Base-by-base conservation (phyloP, 768 basidiomycete genomes). In the Russula brevipes region DNA sequence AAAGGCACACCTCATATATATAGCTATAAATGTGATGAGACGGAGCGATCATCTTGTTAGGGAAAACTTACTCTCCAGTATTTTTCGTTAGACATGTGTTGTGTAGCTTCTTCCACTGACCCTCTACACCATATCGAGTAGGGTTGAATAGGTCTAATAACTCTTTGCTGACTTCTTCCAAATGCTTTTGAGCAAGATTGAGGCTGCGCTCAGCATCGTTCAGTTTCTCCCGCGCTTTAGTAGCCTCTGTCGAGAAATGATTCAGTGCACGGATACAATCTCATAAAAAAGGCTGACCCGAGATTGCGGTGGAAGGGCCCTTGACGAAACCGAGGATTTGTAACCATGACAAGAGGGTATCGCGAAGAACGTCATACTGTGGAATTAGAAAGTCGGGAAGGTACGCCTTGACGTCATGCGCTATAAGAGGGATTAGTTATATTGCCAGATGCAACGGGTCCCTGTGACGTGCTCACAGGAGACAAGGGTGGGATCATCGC, bases 21-120 rank as follows among this genome's bases (percentile, higher is more conserved):
- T 98, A 98, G 66, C 94, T 97, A 53, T 5, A 59, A 53, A 50
- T 36, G 17, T 44, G 63, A 62, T 56, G 44, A 44, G 17, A 58
- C 5, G 49, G 19, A 45, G 35, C 39, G n/a, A 41, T 12, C 19
- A 14, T 16, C 11, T 12, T 39, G 3, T 38, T n/a, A 57, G 44
- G 30, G 11, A 45, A 46, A 24, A 87, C 94, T 72, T 70, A 97
- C 91, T 97, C 96, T 80, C 97, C 96, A 5, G 82, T 79, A 58
- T 95, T 84, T 71, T 85, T 88, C 71, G 85, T 83, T 12, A 98
- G 72, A 69, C 96, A 98, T 1, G 80, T 77, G 5, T 83, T 81
- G 24, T 95, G 89, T 6, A 99, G 82, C 76, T 96, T 97, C 80
- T 96, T 96, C 93, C 93, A 99, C 76, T 97, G 92, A 54, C 92